Base-by-base conservation (phyloP, 495 filamentous ascomycete species). In the Xylaria castorea region DNA sequence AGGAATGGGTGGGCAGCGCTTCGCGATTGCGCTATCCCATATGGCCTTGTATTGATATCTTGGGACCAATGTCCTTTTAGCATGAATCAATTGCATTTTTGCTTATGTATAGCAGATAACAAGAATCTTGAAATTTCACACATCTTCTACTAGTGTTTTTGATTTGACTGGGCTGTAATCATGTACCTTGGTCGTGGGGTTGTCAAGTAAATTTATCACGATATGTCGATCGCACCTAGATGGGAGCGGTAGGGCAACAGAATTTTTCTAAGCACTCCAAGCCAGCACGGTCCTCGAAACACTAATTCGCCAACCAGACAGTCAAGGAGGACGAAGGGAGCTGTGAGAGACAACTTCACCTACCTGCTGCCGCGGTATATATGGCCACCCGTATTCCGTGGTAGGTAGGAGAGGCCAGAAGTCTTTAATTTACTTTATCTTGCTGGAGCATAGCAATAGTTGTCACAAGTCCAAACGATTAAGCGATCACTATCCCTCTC, bases 31-130 rank as follows among this genome's bases (percentile, higher is more conserved):
- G 46, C 40, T 42, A 57, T 51, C 55, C 53, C 40, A 63, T 1
- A 30, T 3, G 55, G 60, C 58, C 30, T 14, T 66, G 61, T 71
- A 71, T 66, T 66, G 62, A 71, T 66, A 71, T 57, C 25, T 66
- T 25, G 61, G 61, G 61, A 50, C 27, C 0, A 5, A 53, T 71
- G 27, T 30, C 22, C 51, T 27, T 53, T 65, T 30, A 25, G 42
- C 55, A 57, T 34, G 69, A n/a, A 65, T 46, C 22, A 36, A 25
- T 65, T 32, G 60, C 42, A 62, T 63, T 63, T 61, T 64, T 46
- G 46, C 58, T 38, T 36, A 38, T 71, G 58, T 71, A 71, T 64
- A 71, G 69, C 69, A 64, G 60, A 65, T 55, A 25, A 22, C 12
- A 61, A 25, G 55, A 60, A 62, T 48, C 27, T 50, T 61, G 50